Evolutionary conservation across 2,329 filamentous ascomycete genomes (phyloP), one percentile per base, ranked within the genome.

Genomic region (Kalaharituber pfeilii): DNA sequence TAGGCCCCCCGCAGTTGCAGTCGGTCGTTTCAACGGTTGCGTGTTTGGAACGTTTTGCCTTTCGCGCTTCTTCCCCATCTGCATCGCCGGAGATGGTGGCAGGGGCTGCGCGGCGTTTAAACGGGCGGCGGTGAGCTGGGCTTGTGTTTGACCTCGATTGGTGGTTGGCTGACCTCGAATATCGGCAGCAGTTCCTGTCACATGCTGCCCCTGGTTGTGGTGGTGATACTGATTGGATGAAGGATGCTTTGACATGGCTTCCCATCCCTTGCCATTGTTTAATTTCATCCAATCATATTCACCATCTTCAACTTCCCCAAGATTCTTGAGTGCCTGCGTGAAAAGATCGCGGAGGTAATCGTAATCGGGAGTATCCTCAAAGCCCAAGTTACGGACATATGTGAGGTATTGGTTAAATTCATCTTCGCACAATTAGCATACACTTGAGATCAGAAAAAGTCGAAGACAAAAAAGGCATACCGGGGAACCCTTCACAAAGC

Each of bases 271-370:
- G 63, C 82, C 82, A 71, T 87, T 86, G 73, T 86, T 91, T 64
- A 94, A 76, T 76, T 94, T 95, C 86, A 96, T 94, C 91, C 91
- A 98, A 72, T 98, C 91, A 69, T 96, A 98, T 69, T 96, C 89
- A 66, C 91, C 91, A 69, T 98, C 91, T 68, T 96, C 91, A 7
- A 95, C 82, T 65, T 94, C 88, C 54, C 88, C 88, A 1, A 84
- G 84, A 68, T 87, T 89, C 77, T 95, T 94, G 60, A 96, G 77
- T 20, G 89, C 86, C 70, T 94, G 86, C 1, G 89, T 95, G 73
- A 98, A 94, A 54, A 98, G 80, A 66, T 95, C 89, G 50, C 91
- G 84, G 56, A 96, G 78, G 70, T 95, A 94, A 69, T 96, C 91
- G 72, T 98, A 98, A 71, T 98, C 91, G 26, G 91, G 91, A 0